Base-by-base conservation (phyloP, 495 filamentous ascomycete genomes). In the Penicillium pulvis region DNA sequence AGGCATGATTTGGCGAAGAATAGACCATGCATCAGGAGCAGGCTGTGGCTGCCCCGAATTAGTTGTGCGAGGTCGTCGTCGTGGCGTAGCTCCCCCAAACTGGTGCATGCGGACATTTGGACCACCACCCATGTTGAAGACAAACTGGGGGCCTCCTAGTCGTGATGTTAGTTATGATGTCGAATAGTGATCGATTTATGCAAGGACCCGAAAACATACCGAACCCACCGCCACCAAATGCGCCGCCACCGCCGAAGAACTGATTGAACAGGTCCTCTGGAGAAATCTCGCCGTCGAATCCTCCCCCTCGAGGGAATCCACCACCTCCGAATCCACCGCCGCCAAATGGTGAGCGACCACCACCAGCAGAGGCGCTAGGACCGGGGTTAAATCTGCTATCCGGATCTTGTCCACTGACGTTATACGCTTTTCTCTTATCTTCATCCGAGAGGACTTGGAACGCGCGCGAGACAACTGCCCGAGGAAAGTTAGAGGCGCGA, bases 201-300 rank as follows among this genome's bases (percentile, higher is more conserved):
- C 47, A 33, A 28, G n/a, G 9, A 42, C 36, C 39, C 36, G 42
- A 39, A 2, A 33, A 41, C 73, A 19, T 80, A 80, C 88, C 90
- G 68, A 91, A 90, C 23, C 83, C 86, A 53, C 78, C 77, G 28
- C 83, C 83, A 71, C 70, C 71, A 26, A 75, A 23, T 23, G 20
- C 74, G 59, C 78, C 72, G 23, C 79, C 80, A 49, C 86, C 89
- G 24, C 83, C 85, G 77, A 98, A 98, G 80, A 98, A 97, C 60
- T 93, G 84, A 69, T 92, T 86, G 75, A 98, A 98, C 75, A 98
- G 80, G 66, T 98, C 94, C 75, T 98, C 94, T 0, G 94, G 93
- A 39, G 90, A 95, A 55, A 98, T 94, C 68, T 98, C 94, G 39
- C 92, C 90, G 23, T 92, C 91, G 71, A 87, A 94, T 80, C 84